Percentiles rank a stretch among this genome's conserved stretches.
phyloP scores from a whole-genome alignment of 306 rosid genomes.

The Quercus cerris region DNA sequence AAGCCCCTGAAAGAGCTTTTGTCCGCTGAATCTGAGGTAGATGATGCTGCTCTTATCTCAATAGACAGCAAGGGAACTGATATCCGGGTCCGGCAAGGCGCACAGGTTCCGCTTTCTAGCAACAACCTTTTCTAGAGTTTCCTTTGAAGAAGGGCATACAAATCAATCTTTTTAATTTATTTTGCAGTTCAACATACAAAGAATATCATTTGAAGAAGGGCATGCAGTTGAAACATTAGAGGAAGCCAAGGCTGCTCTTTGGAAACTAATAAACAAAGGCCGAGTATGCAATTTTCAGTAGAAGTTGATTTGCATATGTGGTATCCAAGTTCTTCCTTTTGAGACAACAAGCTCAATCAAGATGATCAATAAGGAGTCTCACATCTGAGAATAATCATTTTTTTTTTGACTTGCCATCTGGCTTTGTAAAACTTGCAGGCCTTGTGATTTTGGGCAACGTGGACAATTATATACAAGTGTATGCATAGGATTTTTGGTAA shows the following conservation, averaged over 20 bases:
- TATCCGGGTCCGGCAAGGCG: slow-evolving; percentile 96
- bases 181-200: slow-evolving; percentile 88
- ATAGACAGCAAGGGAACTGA: slow-evolving; percentile 97
- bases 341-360: not conserved
- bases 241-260: slow-evolving; percentile 92
- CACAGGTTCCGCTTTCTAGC: slow-evolving; percentile 55
- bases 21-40: slow-evolving; percentile 83
- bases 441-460: not conserved
- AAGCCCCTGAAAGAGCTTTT: slow-evolving; percentile 87
- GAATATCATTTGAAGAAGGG: slow-evolving; percentile 92
- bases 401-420: not conserved
- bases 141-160: not conserved
- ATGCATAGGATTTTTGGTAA: not conserved
- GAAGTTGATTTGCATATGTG: not conserved
- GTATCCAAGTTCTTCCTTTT: not conserved
- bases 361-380: slow-evolving; percentile 4
- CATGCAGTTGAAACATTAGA: slow-evolving; percentile 83
- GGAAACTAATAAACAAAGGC: slow-evolving; percentile 73
- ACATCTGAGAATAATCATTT: not conserved
- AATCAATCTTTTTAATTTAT: not conserved
- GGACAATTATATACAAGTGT: not conserved
- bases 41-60: slow-evolving; percentile 96
- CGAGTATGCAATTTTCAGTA: slow-evolving; percentile 59
- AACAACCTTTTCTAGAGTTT: not conserved
- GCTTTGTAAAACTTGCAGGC: not conserved